A percentile compares a stretch with the other conserved stretches of the same genome.
These are phyloP conservation scores for Brasilioporus rufonigricans DNA, from an alignment of 768 basidiomycete genomes.

Conservation along the genomic window DNA sequence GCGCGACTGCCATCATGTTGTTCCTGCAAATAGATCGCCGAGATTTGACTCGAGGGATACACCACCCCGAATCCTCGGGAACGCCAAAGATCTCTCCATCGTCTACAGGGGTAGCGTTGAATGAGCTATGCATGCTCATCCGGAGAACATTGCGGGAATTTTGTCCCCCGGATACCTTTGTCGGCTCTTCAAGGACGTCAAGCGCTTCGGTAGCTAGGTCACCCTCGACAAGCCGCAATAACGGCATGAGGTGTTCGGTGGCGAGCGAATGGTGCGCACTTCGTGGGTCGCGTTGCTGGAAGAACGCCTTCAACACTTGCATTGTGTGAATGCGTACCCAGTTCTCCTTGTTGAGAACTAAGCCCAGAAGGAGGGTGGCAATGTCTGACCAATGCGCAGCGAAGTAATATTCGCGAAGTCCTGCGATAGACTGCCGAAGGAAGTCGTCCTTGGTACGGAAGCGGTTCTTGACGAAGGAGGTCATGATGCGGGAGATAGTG, in stretches of 20 bases:
- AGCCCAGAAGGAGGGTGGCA: constrained; percentile 79
- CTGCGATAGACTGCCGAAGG: constrained; percentile 81
- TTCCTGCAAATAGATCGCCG: constrained; percentile 62
- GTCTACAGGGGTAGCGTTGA: constrained; percentile 45
- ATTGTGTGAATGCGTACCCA: constrained; percentile 83
- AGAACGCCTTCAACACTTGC: constrained; percentile 86
- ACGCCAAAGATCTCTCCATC: constrained; percentile 78
- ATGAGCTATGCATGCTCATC: constrained; percentile 79
- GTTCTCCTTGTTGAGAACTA: constrained; percentile 77
- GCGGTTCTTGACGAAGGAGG: constrained; percentile 79
- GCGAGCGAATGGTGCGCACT: constrained; percentile 72
- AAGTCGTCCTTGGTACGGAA: constrained; percentile 95
- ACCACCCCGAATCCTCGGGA: constrained; percentile 85
- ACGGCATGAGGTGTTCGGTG: constrained; percentile 87
- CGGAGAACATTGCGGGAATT: constrained; percentile 84
- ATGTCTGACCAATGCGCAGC: constrained; percentile 75
- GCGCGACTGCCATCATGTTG: constrained; percentile 84
- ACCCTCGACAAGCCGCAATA: constrained; percentile 84
- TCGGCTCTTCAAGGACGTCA: constrained; percentile 91
- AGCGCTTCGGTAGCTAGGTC: constrained; percentile 82
- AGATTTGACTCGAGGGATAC: constrained; percentile 64
- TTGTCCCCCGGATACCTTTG: constrained; percentile 72
- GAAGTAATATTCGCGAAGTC: constrained; percentile 83
- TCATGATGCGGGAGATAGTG: constrained; percentile 88
- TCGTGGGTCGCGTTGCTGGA: constrained; percentile 80